These are phyloP conservation scores for Maudiozyma humilis DNA, from an alignment of 1,139 yeast species.

Conservation along the genomic window DNA sequence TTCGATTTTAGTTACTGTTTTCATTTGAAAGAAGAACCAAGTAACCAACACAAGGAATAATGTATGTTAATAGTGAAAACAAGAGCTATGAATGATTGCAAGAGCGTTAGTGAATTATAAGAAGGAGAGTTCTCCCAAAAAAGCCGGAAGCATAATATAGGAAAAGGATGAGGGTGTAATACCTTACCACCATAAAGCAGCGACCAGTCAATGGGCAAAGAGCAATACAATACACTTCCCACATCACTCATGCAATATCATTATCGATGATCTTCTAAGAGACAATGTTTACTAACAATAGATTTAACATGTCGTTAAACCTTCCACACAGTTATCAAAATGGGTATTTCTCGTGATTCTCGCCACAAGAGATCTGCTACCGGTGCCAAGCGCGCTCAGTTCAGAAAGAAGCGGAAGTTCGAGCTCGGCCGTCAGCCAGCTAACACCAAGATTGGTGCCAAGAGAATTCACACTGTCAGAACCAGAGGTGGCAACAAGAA, in stretches of 20 bases:
- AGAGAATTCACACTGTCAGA: constrained; percentile 98
- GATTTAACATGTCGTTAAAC: not conserved
- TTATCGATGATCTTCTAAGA: not conserved
- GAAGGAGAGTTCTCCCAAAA: not conserved
- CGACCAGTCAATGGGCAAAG: too few species aligned
- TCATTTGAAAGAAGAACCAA: not conserved
- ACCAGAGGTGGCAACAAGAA: constrained; percentile 99
- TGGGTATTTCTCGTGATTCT: constrained; percentile 99
- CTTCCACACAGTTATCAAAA: constrained; percentile 34
- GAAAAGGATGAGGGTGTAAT: not conserved
- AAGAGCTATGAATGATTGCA: not conserved
- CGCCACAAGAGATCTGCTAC: constrained; percentile 99
- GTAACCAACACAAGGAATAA: constrained; percentile 3
- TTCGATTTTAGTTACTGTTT: not conserved
- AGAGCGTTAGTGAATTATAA: not conserved
- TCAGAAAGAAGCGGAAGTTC: constrained; percentile 99
- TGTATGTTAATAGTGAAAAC: not conserved
- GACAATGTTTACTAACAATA: constrained; percentile 15
- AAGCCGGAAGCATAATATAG: not conserved
- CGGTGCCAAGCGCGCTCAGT: constrained; percentile 99
- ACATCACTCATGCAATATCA: not conserved
- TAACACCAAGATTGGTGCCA: constrained; percentile 97
- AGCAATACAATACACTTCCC: not conserved
- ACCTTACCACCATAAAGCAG: not conserved
- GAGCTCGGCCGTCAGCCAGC: constrained; percentile 99